These are phyloP conservation scores for Pythium sukuiense DNA, from an alignment of 352 stramenopile species.

Conservation along the genomic window DNA sequence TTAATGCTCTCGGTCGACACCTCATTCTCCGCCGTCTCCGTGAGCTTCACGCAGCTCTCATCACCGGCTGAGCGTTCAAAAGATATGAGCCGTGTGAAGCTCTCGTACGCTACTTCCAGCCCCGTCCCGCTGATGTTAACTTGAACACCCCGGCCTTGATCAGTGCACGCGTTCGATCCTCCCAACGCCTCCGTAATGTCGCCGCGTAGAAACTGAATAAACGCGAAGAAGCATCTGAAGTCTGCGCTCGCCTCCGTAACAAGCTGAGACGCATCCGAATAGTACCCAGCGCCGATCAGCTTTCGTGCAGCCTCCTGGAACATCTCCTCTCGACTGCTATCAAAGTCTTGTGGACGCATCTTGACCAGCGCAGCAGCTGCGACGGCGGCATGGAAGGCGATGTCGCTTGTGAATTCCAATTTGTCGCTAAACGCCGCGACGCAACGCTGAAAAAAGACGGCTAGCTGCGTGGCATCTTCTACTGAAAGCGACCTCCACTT, in stretches of 20 bases:
- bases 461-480: background rate
- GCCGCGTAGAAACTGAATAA: slow-evolving; percentile 12
- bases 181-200: slow-evolving; percentile 5
- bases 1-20: background rate
- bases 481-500: background rate
- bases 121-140: slow-evolving; percentile 9
- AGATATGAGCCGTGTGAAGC: slow-evolving; percentile 10
- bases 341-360: background rate
- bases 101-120: slow-evolving; percentile 14
- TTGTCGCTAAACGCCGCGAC: background rate
- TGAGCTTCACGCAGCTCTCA: background rate
- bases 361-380: slow-evolving; percentile 3
- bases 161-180: background rate
- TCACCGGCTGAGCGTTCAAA: background rate
- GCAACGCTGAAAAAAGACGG: slow-evolving; percentile 10
- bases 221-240: slow-evolving; percentile 4
- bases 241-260: background rate
- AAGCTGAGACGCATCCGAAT: slow-evolving; percentile 8
- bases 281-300: slow-evolving; percentile 19
- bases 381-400: slow-evolving; percentile 12
- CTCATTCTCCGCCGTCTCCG: background rate
- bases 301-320: slow-evolving; percentile 3
- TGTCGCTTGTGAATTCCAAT: slow-evolving; percentile 13
- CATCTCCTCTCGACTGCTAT: background rate
- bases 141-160: background rate